Percentiles rank a stretch among this genome's conserved stretches.
Evolutionary conservation across 177 flowering plant species (phyloP).

Genomic region (Vitis hybrid): DNA sequence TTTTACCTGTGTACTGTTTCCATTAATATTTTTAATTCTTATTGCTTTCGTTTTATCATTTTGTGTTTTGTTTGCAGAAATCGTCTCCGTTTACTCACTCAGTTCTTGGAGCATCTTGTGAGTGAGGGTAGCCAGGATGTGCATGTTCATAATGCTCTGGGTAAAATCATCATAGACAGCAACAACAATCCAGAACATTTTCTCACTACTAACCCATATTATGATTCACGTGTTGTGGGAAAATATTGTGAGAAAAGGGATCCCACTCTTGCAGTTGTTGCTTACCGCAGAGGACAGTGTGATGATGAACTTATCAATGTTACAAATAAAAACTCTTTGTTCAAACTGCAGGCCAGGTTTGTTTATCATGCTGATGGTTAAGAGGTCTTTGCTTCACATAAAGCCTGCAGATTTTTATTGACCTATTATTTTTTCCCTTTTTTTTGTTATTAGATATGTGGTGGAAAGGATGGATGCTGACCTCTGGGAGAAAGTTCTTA

Average conservation of each 20-base stretch:
- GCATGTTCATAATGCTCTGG: conserved; percentile 99
- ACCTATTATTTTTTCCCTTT: neutral
- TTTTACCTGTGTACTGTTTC: neutral
- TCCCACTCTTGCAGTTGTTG: conserved; percentile 98
- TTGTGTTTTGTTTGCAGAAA: conserved; percentile 54
- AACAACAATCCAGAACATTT: conserved; percentile 98
- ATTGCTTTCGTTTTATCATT: conserved; percentile 8
- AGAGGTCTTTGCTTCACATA: no score
- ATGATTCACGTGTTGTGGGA: conserved; percentile 99
- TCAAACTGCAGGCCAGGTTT: conserved; percentile 97
- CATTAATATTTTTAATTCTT: neutral
- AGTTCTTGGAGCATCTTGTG: conserved; percentile 98
- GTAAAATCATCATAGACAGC: conserved; percentile 98
- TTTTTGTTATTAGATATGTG: conserved; percentile 68
- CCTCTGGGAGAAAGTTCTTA: conserved; percentile 95
- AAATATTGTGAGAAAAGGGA: conserved; percentile 99
- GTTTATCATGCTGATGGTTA: conserved; percentile 11
- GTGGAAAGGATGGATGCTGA: conserved; percentile 99
- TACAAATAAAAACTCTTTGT: conserved; percentile 92
- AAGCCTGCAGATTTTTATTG: no score
- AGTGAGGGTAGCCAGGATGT: conserved; percentile 99
- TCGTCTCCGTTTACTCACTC: conserved; percentile 94
- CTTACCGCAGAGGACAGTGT: conserved; percentile 97
- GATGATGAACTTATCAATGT: conserved; percentile 98
- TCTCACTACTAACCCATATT: conserved; percentile 97